Base-by-base conservation (phyloP, 805 yeast genomes). In the Candida tibetensis region DNA sequence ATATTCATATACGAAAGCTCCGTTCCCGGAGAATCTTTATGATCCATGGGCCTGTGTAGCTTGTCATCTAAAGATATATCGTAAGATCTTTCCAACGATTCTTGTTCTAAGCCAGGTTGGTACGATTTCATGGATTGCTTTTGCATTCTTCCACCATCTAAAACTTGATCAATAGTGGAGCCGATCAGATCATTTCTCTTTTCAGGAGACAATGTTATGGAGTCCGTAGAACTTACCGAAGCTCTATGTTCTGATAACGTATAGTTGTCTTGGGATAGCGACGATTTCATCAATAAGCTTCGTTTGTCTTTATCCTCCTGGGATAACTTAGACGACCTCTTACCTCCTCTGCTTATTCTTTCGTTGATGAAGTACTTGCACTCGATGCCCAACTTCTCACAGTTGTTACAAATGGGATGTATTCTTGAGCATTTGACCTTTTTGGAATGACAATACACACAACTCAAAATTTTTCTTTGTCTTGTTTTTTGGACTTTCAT, bases 351-450 rank as follows among this genome's bases (percentile, higher is more conserved):
- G 39, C 74, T 71, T 23, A 77, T 74, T 32, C 83, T 51, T 43
- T 79, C 81, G 48, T 79, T 79, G 32, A 72, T 69, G 48, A 77
- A 79, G 51, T 78, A 78, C 45, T 69, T 69, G 56, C 85, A 79
- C 25, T 64, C 71, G 28, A 67, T 48, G 2, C 66, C 66, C 34
- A 70, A 57, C 39, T 69, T 74, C 13, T 63, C 59, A 57, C 87
- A 81, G 45, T 71, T 70, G 18, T 66, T 60, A 51, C 86, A 82
- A 12, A 72, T 60, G 1, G 85, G 86, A 29, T 68, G 71, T 28
- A 66, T 70, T 42, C 81, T 69, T n/a, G 78, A 74, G 55, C 86
- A 81, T 46, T 77, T 78, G 42, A 79, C 72, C 58, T 80, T 81
- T 55, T 76, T 78, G 29, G 75, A 69, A 49, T 79, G 81, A 49